Percentiles rank a stretch among this genome's conserved stretches.
phyloP scores from a whole-genome alignment of 257 asterid species.

The Plantago ovata region DNA sequence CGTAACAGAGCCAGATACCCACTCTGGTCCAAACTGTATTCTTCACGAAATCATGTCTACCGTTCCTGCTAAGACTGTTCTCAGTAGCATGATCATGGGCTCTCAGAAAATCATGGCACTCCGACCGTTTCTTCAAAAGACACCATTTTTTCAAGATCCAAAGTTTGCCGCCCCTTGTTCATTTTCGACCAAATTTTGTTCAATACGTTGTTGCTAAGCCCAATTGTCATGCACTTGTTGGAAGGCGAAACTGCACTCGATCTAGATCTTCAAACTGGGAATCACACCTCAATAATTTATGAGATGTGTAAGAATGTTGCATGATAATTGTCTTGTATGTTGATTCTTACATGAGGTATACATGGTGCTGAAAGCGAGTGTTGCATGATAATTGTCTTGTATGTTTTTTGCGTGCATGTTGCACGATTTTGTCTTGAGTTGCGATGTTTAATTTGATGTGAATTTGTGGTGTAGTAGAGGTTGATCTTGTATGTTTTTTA shows the following conservation, averaged over 20 bases:
- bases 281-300: not conserved
- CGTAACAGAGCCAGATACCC: not conserved
- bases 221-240: not conserved
- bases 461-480: too few relatives aligned
- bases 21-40: not conserved
- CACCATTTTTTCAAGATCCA: not conserved
- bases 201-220: not conserved
- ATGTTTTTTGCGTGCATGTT: too few relatives aligned
- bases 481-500: too few relatives aligned
- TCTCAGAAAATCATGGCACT: not conserved
- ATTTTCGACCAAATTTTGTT: not conserved
- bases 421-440: too few relatives aligned
- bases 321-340: too few relatives aligned
- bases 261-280: not conserved
- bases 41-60: not conserved
- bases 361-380: not conserved
- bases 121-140: not conserved
- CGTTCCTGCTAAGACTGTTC: slow-evolving; percentile 11
- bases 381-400: too few relatives aligned
- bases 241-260: not conserved
- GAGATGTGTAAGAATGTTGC: not conserved
- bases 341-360: not conserved
- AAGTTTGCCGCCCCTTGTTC: not conserved
- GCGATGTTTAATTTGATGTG: too few relatives aligned
- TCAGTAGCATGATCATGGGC: slow-evolving; percentile 5